Evolutionary conservation across 495 filamentous ascomycete species (phyloP).

Genomic region (Daldinia concentrica): DNA sequence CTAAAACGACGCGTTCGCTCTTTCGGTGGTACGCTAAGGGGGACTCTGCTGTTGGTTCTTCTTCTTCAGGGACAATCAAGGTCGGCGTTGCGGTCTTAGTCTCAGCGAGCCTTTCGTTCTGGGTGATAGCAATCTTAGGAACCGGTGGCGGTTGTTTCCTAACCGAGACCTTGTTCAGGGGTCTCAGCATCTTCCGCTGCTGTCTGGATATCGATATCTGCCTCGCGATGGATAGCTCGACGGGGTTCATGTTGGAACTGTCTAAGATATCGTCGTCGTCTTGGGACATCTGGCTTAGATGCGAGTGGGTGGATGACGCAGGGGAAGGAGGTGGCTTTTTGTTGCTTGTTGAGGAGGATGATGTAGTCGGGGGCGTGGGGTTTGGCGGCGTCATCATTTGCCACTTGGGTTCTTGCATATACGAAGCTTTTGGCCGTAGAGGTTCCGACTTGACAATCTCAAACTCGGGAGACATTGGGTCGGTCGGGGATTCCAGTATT

Average conservation of each 20-base stretch:
- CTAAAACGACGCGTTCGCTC: slow-evolving; percentile 61
- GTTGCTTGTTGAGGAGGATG: slow-evolving; percentile 39
- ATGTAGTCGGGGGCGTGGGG: slow-evolving; percentile 42
- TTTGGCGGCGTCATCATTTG: slow-evolving; percentile 58
- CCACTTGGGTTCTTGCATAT: slow-evolving; percentile 59
- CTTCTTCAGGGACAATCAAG: slow-evolving; percentile 44
- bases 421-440: slow-evolving; percentile 43
- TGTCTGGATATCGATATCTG: slow-evolving; percentile 67
- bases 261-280: slow-evolving; percentile 50
- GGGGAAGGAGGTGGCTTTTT: slow-evolving; percentile 47
- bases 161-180: slow-evolving; percentile 39
- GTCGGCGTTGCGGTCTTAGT: slow-evolving; percentile 51
- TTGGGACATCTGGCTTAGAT: slow-evolving; percentile 44
- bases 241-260: slow-evolving; percentile 47
- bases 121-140: slow-evolving; percentile 38
- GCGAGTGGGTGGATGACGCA: slow-evolving; percentile 43
- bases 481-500: slow-evolving; percentile 59
- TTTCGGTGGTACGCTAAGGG: slow-evolving; percentile 48
- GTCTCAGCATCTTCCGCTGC: slow-evolving; percentile 60
- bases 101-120: slow-evolving; percentile 48
- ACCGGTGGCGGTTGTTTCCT: slow-evolving; percentile 22
- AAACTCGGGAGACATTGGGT: slow-evolving; percentile 35
- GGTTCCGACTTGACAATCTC: slow-evolving; percentile 42
- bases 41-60: slow-evolving; percentile 25
- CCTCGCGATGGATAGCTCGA: slow-evolving; percentile 67